Percentiles rank a stretch among this genome's conserved stretches.
Evolutionary conservation across 2,329 filamentous ascomycete genomes (phyloP).

Genomic region (Cladosporium austrohemisphaericum): DNA sequence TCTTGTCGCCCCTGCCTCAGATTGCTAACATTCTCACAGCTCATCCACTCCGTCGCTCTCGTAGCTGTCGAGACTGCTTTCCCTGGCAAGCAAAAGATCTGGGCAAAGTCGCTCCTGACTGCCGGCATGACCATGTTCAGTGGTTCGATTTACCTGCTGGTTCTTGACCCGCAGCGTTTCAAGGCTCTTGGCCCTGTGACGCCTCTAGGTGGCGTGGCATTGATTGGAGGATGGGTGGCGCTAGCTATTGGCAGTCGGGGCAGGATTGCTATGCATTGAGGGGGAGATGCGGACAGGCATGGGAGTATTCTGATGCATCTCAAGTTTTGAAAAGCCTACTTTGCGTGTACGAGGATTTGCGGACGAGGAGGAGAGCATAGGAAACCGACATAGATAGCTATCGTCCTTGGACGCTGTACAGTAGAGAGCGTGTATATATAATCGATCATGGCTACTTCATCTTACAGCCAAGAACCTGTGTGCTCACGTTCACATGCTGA

Average conservation of each 20-base stretch:
- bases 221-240: conserved; percentile 63
- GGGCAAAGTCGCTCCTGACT: conserved; percentile 54
- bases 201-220: conserved; percentile 59
- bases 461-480: neutral
- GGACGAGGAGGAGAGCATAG: neutral
- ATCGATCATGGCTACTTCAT: no score
- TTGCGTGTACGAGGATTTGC: neutral
- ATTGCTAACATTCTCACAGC: conserved; percentile 37
- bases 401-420: no score
- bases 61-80: conserved; percentile 53
- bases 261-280: conserved; percentile 17
- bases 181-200: conserved; percentile 61
- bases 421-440: no score
- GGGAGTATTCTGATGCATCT: no score
- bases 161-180: conserved; percentile 59
- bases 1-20: neutral
- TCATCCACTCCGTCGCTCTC: conserved; percentile 60
- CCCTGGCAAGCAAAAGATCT: conserved; percentile 48
- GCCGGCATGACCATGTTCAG: conserved; percentile 66
- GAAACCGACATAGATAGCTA: no score
- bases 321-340: no score
- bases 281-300: no score
- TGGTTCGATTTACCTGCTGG: conserved; percentile 62
- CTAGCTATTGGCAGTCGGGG: conserved; percentile 40
- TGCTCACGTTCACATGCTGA: no score